Conservation (phyloP, 768 basidiomycete species). For the Pleurotus sapidus region DNA sequence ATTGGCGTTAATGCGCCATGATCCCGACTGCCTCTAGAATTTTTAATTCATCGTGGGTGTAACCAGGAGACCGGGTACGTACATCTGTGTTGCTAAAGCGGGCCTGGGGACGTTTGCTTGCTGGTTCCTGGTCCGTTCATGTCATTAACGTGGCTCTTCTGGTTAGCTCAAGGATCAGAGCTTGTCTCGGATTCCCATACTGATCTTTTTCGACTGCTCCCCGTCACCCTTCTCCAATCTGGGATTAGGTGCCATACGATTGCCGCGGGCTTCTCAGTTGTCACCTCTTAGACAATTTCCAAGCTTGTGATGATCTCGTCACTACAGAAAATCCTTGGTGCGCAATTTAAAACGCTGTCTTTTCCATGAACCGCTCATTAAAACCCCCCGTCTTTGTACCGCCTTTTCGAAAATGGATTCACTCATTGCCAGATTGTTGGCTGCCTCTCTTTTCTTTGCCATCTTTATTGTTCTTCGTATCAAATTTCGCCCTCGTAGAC, state of each 20-base stretch:
- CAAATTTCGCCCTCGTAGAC: neutral
- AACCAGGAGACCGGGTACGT: slow-evolving; percentile 6
- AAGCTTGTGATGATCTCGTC: neutral
- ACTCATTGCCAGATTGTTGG: neutral
- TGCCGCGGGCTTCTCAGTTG: slow-evolving; percentile 6
- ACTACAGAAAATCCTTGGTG: too few species aligned
- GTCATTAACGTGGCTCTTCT: slow-evolving; percentile 7
- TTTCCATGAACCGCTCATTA: neutral
- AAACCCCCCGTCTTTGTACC: neutral
- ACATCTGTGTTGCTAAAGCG: neutral
- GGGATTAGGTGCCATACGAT: slow-evolving; percentile 1
- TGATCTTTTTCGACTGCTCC: neutral
- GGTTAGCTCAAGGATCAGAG: slow-evolving; percentile 7
- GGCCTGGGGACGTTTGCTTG: neutral
- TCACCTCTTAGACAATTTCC: slow-evolving; percentile 1
- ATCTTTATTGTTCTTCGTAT: slow-evolving; percentile 4
- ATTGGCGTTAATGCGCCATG: neutral
- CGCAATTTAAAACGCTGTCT: neutral
- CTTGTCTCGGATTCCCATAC: slow-evolving; percentile 1
- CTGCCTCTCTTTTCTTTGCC: slow-evolving; percentile 1
- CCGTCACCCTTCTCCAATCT: neutral
- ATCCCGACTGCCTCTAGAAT: neutral
- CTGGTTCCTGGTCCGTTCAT: neutral
- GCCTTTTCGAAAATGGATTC: neutral
- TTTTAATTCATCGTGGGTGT: neutral